phyloP scores from a whole-genome alignment of 1,284 basidiomycete species.

The Crucibulum parvulum region DNA sequence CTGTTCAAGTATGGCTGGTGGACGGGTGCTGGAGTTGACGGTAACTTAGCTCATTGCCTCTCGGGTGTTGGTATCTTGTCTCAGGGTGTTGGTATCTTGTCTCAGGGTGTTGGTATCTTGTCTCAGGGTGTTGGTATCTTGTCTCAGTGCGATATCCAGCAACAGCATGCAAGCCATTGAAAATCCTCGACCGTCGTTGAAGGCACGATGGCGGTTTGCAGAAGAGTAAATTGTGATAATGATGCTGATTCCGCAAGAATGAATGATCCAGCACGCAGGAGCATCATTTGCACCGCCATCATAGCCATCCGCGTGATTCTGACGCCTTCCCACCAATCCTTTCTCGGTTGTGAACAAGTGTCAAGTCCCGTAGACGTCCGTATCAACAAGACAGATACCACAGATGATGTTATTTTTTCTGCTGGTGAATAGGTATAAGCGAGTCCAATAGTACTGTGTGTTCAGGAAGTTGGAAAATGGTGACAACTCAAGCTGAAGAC shows the following conservation, averaged over 20 bases:
- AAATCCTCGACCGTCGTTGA: slow-evolving; percentile 1
- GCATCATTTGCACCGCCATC: background rate
- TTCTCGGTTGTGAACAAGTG: slow-evolving; percentile 5
- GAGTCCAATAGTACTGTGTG: slow-evolving; percentile 6
- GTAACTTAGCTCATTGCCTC: too few species aligned
- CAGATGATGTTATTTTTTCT: slow-evolving; percentile 4
- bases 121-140: too few species aligned
- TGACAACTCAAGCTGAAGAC: too few species aligned
- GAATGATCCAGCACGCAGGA: slow-evolving; percentile 7
- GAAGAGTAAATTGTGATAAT: slow-evolving; percentile 1
- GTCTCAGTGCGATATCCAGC: slow-evolving; percentile 4
- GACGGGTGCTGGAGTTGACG: too few species aligned
- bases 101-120: too few species aligned
- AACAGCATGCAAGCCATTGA: slow-evolving; percentile 10
- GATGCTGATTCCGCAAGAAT: slow-evolving; percentile 6
- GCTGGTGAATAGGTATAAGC: slow-evolving; percentile 1
- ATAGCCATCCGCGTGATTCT: slow-evolving; percentile 2
- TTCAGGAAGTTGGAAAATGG: slow-evolving; percentile 3
- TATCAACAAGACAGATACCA: slow-evolving; percentile 3
- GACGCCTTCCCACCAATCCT: slow-evolving; percentile 5
- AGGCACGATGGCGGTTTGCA: background rate
- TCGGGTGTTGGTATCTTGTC: too few species aligned
- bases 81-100: slow-evolving; percentile 2
- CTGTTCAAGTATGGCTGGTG: too few species aligned
- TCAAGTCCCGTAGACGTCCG: slow-evolving; percentile 6